Evolutionary conservation across 2,329 filamentous ascomycete species (phyloP).

Genomic region (Plenodomus biglobosus): DNA sequence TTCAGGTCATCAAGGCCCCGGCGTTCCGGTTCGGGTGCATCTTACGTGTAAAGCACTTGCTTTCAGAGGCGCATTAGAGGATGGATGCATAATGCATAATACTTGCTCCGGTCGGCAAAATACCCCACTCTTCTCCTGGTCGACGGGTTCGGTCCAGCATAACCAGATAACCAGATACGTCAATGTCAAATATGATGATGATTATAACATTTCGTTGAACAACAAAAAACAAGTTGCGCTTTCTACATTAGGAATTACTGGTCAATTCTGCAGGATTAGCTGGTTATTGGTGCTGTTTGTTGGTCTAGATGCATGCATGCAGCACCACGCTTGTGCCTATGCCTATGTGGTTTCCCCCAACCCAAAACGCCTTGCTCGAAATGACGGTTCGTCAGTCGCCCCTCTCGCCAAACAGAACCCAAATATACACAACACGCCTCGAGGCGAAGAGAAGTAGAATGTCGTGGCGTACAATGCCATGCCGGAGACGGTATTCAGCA

Average conservation of each 20-base stretch:
- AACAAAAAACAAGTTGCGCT: too few species aligned
- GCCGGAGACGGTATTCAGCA: conserved; percentile 27
- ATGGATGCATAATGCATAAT: not conserved
- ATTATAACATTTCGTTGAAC: not conserved
- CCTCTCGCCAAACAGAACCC: conserved; percentile 23
- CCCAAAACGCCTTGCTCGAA: conserved; percentile 46
- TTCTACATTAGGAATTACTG: not conserved
- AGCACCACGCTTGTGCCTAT: conserved; percentile 30
- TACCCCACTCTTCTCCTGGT: not conserved
- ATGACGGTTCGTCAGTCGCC: conserved; percentile 23
- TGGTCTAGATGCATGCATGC: conserved; percentile 12
- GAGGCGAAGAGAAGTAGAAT: conserved; percentile 20
- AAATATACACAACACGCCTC: conserved; percentile 43
- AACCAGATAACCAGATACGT: not conserved
- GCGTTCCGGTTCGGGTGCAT: conserved; percentile 27
- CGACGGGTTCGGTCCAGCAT: not conserved
- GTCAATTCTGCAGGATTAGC: not conserved
- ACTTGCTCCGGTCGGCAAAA: not conserved
- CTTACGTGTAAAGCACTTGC: not conserved
- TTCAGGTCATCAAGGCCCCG: conserved; percentile 6
- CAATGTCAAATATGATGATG: not conserved
- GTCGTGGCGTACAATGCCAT: conserved; percentile 1
- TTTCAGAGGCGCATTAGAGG: not conserved
- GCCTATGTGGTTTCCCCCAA: conserved; percentile 17
- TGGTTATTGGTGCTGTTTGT: not conserved